Conservation (phyloP, 2,329 filamentous ascomycete species). For the Paramyrothecium roridum region DNA sequence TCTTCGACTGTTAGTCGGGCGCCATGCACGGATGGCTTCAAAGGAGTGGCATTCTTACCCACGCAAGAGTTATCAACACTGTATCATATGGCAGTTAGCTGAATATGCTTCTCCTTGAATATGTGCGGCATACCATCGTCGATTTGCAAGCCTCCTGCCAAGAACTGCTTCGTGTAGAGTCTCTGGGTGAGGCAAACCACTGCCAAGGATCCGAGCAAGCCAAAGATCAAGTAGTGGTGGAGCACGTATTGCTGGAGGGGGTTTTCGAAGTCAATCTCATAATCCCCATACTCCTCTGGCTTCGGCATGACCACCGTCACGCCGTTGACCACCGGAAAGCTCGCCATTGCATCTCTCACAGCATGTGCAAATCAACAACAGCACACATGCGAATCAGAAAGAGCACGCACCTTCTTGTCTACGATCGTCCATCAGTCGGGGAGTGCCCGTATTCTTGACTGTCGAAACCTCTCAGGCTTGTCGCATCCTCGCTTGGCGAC, state of each 20-base stretch:
- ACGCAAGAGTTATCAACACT: conserved; percentile 10
- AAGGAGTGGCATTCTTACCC: conserved; percentile 5
- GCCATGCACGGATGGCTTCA: not conserved
- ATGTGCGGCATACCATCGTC: conserved; percentile 12
- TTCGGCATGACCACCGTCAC: conserved; percentile 16
- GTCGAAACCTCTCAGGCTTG: too few species aligned
- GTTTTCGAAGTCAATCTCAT: not conserved
- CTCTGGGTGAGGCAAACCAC: conserved; percentile 15
- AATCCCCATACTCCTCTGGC: conserved; percentile 20
- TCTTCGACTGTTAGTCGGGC: not conserved
- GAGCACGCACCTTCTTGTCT: too few species aligned
- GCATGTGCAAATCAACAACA: not conserved
- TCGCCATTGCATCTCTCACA: conserved; percentile 5
- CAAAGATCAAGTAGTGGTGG: conserved; percentile 13
- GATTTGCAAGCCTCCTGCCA: conserved; percentile 7
- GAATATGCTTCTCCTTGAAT: too few species aligned
- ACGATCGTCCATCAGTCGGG: too few species aligned
- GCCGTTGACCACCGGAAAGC: conserved; percentile 15
- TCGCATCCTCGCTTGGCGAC: too few species aligned
- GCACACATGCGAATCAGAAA: too few species aligned
- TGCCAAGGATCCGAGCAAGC: conserved; percentile 13
- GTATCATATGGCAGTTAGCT: not conserved
- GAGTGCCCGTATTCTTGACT: too few species aligned
- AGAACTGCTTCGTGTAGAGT: conserved; percentile 23
- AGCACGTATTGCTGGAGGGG: not conserved